A percentile compares a stretch with the other conserved stretches of the same genome.
phyloP scores from a whole-genome alignment of 1,284 basidiomycete genomes.

The Melampsora americana region DNA sequence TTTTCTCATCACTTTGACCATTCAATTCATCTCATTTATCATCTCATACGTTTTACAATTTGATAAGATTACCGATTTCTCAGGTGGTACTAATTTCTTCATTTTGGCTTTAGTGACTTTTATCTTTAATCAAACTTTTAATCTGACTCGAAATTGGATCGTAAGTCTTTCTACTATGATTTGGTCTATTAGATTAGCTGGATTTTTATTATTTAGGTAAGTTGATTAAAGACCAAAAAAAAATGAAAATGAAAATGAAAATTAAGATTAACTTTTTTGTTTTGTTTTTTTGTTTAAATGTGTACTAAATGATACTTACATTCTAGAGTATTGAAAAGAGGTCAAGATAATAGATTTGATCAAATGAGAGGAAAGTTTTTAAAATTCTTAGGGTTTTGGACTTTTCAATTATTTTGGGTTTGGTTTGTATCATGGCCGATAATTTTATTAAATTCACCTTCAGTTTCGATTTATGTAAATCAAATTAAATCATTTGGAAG shows the following conservation, averaged over 20 bases:
- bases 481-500: conserved; percentile 64
- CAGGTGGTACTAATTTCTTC: conserved; percentile 67
- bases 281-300: no score
- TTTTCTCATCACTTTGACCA: conserved; percentile 65
- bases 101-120: conserved; percentile 61
- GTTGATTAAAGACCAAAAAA: no score
- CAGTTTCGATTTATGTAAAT: no score
- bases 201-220: conserved; percentile 62
- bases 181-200: conserved; percentile 60
- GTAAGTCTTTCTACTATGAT: conserved; percentile 63
- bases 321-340: conserved; percentile 66
- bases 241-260: no score
- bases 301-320: no score
- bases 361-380: conserved; percentile 66
- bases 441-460: conserved; percentile 67
- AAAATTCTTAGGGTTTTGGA: conserved; percentile 62
- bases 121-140: conserved; percentile 61
- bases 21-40: conserved; percentile 66
- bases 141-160: conserved; percentile 55
- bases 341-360: conserved; percentile 66
- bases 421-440: conserved; percentile 66
- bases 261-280: no score
- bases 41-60: conserved; percentile 64
- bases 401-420: conserved; percentile 62
- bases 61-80: conserved; percentile 66